These are phyloP conservation scores for Trametes punicea DNA, from an alignment of 768 basidiomycete genomes.

Conservation along the genomic window DNA sequence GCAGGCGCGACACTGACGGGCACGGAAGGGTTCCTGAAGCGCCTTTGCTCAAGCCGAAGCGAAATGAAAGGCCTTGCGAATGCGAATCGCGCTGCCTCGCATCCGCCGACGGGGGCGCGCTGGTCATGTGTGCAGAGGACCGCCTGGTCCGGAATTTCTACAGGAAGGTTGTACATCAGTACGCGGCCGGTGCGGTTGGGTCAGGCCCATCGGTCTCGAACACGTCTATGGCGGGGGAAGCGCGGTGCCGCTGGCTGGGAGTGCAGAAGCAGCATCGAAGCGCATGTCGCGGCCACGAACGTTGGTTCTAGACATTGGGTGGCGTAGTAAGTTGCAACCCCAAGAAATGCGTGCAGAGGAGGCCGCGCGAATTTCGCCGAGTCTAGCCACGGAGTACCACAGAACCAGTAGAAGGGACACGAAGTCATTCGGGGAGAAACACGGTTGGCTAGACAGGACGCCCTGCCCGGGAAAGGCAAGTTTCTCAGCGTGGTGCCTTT, in stretches of 20 bases:
- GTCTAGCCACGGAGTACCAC: background rate
- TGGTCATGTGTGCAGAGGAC: background rate
- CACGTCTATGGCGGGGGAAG: background rate
- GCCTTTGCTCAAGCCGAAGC: background rate
- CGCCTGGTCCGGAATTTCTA: background rate
- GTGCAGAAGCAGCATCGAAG: conserved; percentile 5
- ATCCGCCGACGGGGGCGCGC: background rate
- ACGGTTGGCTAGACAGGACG: background rate
- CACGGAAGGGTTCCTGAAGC: background rate
- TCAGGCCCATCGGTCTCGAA: background rate
- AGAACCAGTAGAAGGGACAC: background rate
- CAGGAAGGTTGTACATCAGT: background rate
- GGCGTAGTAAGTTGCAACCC: conserved; percentile 3
- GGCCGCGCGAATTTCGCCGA: background rate
- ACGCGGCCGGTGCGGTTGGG: background rate
- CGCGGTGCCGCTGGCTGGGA: background rate
- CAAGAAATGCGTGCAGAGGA: background rate
- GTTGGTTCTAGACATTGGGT: background rate
- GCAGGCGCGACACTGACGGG: background rate
- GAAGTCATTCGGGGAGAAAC: background rate
- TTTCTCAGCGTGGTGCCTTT: conserved; percentile 3
- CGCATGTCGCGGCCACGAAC: background rate
- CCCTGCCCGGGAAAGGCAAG: background rate
- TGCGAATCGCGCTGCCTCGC: background rate
- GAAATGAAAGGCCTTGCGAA: background rate